Percentiles rank a stretch among this genome's conserved stretches.
Evolutionary conservation across 495 filamentous ascomycete genomes (phyloP).

Genomic region (Xeromyces bisporus): DNA sequence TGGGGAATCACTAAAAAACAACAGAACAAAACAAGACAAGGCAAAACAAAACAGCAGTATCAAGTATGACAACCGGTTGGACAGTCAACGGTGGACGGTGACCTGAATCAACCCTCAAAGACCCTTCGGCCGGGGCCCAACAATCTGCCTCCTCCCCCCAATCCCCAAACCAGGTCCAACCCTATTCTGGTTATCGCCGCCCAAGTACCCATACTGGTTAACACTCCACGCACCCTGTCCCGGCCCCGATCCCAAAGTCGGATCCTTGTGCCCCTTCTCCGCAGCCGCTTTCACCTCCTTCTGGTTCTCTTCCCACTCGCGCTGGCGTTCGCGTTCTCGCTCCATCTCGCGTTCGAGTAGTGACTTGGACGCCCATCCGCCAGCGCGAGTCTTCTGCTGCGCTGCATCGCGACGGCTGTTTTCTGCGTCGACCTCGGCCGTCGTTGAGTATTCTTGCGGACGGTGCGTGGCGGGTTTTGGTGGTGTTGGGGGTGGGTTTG

Average conservation of each 20-base stretch:
- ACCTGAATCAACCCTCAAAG: too few species aligned
- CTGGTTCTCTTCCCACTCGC: slow-evolving; percentile 91
- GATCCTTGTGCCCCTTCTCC: slow-evolving; percentile 21
- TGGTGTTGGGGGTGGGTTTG: slow-evolving; percentile 30
- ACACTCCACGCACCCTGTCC: slow-evolving; percentile 62
- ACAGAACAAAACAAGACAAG: too few species aligned
- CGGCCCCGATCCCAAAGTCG: slow-evolving; percentile 35
- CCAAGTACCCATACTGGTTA: slow-evolving; percentile 73
- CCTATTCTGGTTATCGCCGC: slow-evolving; percentile 69
- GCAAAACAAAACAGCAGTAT: too few species aligned
- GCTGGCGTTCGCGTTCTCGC: slow-evolving; percentile 76
- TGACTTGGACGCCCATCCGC: slow-evolving; percentile 62
- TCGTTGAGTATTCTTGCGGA: slow-evolving; percentile 38
- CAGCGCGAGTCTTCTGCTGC: slow-evolving; percentile 53
- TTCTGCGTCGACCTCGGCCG: slow-evolving; percentile 50
- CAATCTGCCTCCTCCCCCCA: slow-evolving; percentile 64
- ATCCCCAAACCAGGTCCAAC: slow-evolving; percentile 51
- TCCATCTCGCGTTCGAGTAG: slow-evolving; percentile 94
- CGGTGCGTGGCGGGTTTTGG: slow-evolving; percentile 24
- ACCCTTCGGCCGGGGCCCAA: slow-evolving; percentile 63
- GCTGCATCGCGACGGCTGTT: slow-evolving; percentile 46
- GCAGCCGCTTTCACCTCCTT: slow-evolving; percentile 45
- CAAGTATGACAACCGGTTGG: too few species aligned
- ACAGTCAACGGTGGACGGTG: slow-evolving; percentile 30
- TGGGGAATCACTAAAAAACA: too few species aligned